Percentiles rank a stretch among this genome's conserved stretches.
These are phyloP conservation scores for Russula virescens DNA, from an alignment of 768 basidiomycete genomes.

Conservation along the genomic window DNA sequence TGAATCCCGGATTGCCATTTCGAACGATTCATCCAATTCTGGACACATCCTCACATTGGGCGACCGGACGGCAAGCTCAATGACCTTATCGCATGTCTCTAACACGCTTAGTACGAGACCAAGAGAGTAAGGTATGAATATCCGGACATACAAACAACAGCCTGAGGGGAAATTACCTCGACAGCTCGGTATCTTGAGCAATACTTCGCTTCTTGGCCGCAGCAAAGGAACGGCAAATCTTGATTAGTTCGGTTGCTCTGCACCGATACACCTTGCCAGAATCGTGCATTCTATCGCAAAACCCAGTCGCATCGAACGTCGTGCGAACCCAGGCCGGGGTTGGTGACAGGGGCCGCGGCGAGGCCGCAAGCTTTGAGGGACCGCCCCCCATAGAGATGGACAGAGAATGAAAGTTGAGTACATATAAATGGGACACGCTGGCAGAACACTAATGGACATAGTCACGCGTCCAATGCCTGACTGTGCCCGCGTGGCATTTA, in stretches of 20 bases:
- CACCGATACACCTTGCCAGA: background rate
- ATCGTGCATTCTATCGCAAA: background rate
- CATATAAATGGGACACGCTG: no score
- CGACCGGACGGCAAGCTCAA: background rate
- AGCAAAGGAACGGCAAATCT: background rate
- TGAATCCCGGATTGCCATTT: background rate
- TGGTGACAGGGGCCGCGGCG: no score
- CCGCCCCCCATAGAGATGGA: no score
- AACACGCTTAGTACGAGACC: background rate
- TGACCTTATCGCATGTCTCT: background rate
- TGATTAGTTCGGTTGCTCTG: background rate
- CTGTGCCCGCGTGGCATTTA: no score
- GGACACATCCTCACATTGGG: background rate
- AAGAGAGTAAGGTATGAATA: background rate
- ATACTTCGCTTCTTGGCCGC: background rate
- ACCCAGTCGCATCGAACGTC: no score
- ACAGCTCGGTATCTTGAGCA: background rate
- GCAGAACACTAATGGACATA: no score
- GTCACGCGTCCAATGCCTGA: no score
- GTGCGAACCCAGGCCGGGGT: no score
- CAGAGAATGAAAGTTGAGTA: no score
- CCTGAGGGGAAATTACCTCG: background rate
- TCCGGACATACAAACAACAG: background rate
- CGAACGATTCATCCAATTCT: background rate
- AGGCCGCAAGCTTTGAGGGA: no score